phyloP scores from a whole-genome alignment of 768 basidiomycete genomes.

The Russula virescens region DNA sequence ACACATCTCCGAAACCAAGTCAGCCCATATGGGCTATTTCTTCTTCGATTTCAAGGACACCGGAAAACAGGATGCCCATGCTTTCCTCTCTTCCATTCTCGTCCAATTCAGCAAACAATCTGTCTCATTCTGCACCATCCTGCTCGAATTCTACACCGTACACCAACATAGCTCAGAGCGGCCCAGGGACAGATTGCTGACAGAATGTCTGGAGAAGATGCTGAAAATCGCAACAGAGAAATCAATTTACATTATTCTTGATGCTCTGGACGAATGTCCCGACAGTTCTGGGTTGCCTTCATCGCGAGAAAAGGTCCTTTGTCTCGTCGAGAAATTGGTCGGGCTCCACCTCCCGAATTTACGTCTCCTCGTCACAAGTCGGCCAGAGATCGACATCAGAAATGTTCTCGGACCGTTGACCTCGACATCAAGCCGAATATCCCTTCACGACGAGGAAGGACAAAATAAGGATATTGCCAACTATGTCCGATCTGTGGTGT shows the following conservation, averaged over 20 bases:
- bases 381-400: neutral
- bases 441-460: neutral
- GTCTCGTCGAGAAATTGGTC: neutral
- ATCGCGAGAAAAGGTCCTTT: neutral
- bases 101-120: neutral
- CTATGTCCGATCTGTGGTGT: neutral
- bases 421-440: neutral
- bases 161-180: neutral
- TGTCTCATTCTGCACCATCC: neutral
- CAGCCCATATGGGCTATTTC: neutral
- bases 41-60: neutral
- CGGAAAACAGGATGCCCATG: neutral
- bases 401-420: neutral
- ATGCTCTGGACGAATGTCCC: slow-evolving; percentile 5
- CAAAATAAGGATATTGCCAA: neutral
- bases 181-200: neutral
- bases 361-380: neutral
- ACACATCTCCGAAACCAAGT: neutral
- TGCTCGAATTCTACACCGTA: neutral
- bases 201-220: neutral
- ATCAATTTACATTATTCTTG: neutral
- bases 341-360: neutral
- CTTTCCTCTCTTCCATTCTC: neutral
- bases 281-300: neutral
- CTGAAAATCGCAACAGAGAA: neutral